Percentiles rank a stretch among this genome's conserved stretches.
Evolutionary conservation across 2,329 filamentous ascomycete genomes (phyloP).

Genomic region (Aspergillus fumigatus): DNA sequence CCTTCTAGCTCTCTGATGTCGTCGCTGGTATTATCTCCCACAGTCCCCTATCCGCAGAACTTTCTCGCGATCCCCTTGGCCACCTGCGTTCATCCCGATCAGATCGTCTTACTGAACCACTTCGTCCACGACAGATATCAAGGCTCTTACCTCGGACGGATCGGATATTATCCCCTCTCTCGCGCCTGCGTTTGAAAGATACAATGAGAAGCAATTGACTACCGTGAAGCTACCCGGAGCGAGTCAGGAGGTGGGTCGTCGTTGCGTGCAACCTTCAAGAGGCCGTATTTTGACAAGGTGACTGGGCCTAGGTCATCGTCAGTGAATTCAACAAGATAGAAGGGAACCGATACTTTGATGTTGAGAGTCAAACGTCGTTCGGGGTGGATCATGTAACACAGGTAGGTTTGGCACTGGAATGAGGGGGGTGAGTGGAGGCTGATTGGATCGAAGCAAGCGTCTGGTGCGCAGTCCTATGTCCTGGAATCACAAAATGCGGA

Average conservation of each 20-base stretch:
- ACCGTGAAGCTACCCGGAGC: slow-evolving; percentile 86
- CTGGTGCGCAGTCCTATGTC: slow-evolving; percentile 71
- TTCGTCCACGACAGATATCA: slow-evolving; percentile 65
- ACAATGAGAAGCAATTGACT: slow-evolving; percentile 92
- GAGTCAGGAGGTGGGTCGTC: slow-evolving; percentile 63
- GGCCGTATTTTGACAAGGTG: slow-evolving; percentile 9
- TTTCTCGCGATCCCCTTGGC: slow-evolving; percentile 1
- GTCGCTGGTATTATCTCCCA: slow-evolving; percentile 62
- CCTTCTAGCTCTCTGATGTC: slow-evolving; percentile 74
- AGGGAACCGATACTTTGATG: slow-evolving; percentile 81
- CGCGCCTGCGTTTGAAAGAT: slow-evolving; percentile 79
- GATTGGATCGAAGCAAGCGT: slow-evolving; percentile 62
- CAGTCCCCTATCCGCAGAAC: background rate
- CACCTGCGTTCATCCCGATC: background rate
- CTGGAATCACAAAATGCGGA: slow-evolving; percentile 73
- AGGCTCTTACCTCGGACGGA: slow-evolving; percentile 69
- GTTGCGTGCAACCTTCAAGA: background rate
- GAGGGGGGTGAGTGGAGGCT: background rate
- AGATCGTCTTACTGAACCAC: slow-evolving; percentile 9
- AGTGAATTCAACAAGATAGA: slow-evolving; percentile 82
- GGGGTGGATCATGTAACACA: slow-evolving; percentile 79
- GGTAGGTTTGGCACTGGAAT: slow-evolving; percentile 39
- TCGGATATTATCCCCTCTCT: slow-evolving; percentile 67
- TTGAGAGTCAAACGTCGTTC: slow-evolving; percentile 83
- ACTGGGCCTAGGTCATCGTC: slow-evolving; percentile 59